A percentile compares a stretch with the other conserved stretches of the same genome.
phyloP scores from a whole-genome alignment of 2,329 filamentous ascomycete genomes.

The Grosmannia penicillata region DNA sequence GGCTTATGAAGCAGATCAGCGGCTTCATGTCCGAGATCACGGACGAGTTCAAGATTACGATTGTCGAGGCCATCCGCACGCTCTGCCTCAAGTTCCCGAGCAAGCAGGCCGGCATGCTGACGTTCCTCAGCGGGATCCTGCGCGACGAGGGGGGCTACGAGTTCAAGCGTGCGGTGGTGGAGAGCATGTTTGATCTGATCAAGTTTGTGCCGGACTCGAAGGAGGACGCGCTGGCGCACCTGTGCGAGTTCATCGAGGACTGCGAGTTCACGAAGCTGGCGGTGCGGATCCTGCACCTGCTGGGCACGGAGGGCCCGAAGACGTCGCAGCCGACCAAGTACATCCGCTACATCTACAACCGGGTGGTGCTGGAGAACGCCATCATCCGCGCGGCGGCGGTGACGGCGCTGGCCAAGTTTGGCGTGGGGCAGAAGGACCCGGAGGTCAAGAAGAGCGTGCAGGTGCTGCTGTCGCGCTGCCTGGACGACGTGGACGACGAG shows the following conservation, averaged over 20 bases:
- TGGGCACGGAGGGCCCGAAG: slow-evolving; percentile 89
- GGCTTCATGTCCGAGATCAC: slow-evolving; percentile 98
- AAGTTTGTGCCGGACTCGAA: slow-evolving; percentile 90
- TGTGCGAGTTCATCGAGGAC: slow-evolving; percentile 98
- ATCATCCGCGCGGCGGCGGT: slow-evolving; percentile 91
- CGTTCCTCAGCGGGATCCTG: slow-evolving; percentile 92
- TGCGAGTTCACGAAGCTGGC: slow-evolving; percentile 98
- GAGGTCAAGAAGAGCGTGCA: slow-evolving; percentile 94
- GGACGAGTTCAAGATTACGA: slow-evolving; percentile 99
- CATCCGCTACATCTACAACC: slow-evolving; percentile 98
- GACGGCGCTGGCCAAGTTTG: slow-evolving; percentile 91
- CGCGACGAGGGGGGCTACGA: slow-evolving; percentile 96
- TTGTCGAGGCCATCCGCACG: slow-evolving; percentile 94
- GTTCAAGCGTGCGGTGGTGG: slow-evolving; percentile 93
- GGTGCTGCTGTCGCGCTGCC: slow-evolving; percentile 79
- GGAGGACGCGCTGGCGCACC: slow-evolving; percentile 72
- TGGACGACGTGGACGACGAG: slow-evolving; percentile 96
- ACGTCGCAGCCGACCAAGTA: slow-evolving; percentile 95
- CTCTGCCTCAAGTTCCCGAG: slow-evolving; percentile 94
- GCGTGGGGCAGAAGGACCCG: slow-evolving; percentile 87
- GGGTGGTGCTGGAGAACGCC: slow-evolving; percentile 92
- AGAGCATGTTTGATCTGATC: slow-evolving; percentile 98
- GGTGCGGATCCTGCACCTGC: slow-evolving; percentile 83
- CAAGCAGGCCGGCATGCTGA: slow-evolving; percentile 96
- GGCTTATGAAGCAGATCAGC: slow-evolving; percentile 96